Evolutionary conservation across 306 rosid genomes (phyloP), one percentile per base, ranked within the genome.

Genomic region (Benincasa hispida): DNA sequence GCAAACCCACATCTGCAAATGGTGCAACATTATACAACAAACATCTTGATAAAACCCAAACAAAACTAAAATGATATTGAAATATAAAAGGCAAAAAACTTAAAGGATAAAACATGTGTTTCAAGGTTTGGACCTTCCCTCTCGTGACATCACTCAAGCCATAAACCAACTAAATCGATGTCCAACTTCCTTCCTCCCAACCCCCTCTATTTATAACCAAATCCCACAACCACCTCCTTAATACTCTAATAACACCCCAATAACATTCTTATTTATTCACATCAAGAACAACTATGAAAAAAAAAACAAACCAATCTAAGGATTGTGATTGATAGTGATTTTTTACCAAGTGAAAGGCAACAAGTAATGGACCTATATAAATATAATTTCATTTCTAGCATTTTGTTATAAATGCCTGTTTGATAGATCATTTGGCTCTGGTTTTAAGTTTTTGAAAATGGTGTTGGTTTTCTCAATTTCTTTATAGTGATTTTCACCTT

Each of bases 1-100:
- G 97, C 97, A 87, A 94, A 92, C 21, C 99, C 97, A 78, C 97
- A 92, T 77, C 96, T 90, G 83, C 76, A 22, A 61, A 48, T 25
- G 24, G 37, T 53, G 25, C 63, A 34, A 35, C 4, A 1, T 28
- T 53, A 30, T 51, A 50, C n/a, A 30, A 74, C 28, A 34, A 32
- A 53, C 5, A 74, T 30, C 32, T 42, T 42, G 48, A 42, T 42
- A 42, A 15, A 42, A 42, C 15, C 48, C 48, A 42, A 42, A 42
- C 48, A 42, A 42, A 42, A 42, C 48, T 42, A 42, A 42, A 1
- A 42, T 3, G 5, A 45, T 45, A 45, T 45, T 45, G 17, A 45
- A 12, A 45, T 45, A 45, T 45, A 45, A 45, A 12, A 13, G 51
- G 51, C 2, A 12, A 45, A 45, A 45, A 12, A 12, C 51, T 45